phyloP scores from a whole-genome alignment of 208 protist species.

The Leishmania turanica region DNA sequence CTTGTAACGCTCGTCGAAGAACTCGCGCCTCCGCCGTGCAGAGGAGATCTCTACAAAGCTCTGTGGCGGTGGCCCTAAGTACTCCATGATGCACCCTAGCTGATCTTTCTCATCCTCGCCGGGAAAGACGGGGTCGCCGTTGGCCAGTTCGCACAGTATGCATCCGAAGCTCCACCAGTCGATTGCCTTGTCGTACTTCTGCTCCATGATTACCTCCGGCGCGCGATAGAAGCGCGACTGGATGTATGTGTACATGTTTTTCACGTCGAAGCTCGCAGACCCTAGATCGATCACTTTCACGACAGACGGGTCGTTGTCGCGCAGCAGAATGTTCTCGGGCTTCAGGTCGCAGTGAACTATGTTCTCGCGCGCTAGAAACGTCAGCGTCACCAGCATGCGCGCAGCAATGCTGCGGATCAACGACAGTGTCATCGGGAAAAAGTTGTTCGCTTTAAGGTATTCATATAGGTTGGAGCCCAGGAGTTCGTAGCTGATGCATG shows the following conservation, averaged over 20 bases:
- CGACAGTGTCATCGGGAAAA: constrained; percentile 79
- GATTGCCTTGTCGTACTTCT: constrained; percentile 74
- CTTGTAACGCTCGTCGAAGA: constrained; percentile 47
- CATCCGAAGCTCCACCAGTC: constrained; percentile 95
- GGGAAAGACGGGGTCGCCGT: constrained; percentile 91
- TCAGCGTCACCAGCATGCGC: constrained; percentile 71
- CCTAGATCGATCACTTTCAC: constrained; percentile 98
- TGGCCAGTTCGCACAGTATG: constrained; percentile 93
- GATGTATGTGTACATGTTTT: constrained; percentile 93
- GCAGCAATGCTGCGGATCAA: constrained; percentile 69
- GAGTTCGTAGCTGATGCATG: constrained; percentile 83
- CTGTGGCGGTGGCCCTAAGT: constrained; percentile 77
- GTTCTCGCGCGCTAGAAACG: constrained; percentile 76
- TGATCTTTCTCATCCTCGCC: constrained; percentile 90
- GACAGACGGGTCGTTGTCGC: constrained; percentile 55
- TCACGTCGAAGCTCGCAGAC: constrained; percentile 94
- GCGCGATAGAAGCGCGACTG: constrained; percentile 93
- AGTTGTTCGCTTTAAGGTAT: constrained; percentile 69
- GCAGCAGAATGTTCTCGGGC: constrained; percentile 96
- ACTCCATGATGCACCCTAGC: constrained; percentile 86
- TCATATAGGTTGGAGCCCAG: constrained; percentile 80
- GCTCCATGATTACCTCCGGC: constrained; percentile 88
- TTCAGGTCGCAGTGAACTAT: constrained; percentile 97
- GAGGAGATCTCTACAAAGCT: constrained; percentile 42
- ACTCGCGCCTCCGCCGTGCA: constrained; percentile 40